Evolutionary conservation across 164 flowering plant genomes (phyloP).

Genomic region (Nelumbo lutea): DNA sequence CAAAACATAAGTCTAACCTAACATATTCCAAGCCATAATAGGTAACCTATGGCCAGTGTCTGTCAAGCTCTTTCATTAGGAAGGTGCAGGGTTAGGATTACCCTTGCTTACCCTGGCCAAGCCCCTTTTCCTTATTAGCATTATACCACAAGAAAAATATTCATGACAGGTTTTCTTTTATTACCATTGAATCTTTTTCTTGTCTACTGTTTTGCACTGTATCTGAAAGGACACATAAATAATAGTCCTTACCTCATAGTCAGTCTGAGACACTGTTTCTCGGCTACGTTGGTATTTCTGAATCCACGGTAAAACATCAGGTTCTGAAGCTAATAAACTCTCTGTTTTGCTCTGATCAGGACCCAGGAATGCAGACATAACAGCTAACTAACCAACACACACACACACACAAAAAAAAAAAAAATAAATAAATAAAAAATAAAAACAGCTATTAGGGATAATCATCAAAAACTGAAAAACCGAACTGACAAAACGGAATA

Average conservation of each 20-base stretch:
- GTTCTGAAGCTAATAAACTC: constrained; percentile 59
- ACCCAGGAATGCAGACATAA: constrained; percentile 93
- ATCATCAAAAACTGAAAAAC: too few relatives aligned
- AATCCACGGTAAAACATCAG: constrained; percentile 87
- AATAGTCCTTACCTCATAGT: constrained; percentile 63
- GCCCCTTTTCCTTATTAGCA: too few relatives aligned
- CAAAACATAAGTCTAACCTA: not conserved
- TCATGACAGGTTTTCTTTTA: not conserved
- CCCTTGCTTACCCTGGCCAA: too few relatives aligned
- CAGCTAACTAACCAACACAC: constrained; percentile 61
- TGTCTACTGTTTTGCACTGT: not conserved
- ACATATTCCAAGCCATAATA: not conserved
- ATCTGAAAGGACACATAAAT: not conserved
- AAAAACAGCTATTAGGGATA: too few relatives aligned
- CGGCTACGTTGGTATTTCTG: constrained; percentile 89
- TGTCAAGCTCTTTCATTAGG: not conserved
- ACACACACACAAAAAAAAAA: too few relatives aligned
- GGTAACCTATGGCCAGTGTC: not conserved
- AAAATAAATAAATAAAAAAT: too few relatives aligned
- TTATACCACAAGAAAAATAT: not conserved
- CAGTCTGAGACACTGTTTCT: constrained; percentile 89
- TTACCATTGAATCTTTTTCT: not conserved
- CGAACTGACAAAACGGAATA: not conserved
- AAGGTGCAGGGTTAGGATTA: not conserved
- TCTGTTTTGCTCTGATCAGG: constrained; percentile 86